Evolutionary conservation across 495 filamentous ascomycete species (phyloP), one percentile per base, ranked within the genome.

Genomic region (Penicillium argentinense): DNA sequence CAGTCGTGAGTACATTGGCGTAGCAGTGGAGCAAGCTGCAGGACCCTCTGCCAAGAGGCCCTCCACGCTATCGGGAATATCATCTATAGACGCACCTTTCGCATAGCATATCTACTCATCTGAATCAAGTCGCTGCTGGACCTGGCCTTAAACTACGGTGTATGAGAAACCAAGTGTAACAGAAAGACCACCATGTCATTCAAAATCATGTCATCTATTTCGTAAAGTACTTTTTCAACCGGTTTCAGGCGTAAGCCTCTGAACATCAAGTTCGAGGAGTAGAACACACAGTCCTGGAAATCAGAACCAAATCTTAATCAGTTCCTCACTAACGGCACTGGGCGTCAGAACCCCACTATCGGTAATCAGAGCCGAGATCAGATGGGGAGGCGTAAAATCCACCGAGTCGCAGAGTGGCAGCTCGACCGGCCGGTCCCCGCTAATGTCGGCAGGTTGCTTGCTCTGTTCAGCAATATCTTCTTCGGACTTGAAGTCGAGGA

Each of bases 341-440:
- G 88, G 86, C 9, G 85, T 86, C 44, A 88, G 66, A 4, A 91
- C 81, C 38, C 88, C 87, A 23, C 72, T 74, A 57, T 92, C 88
- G 1, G 87, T 91, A 45, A 92, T 86, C 47, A 91, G 73, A 6
- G 85, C 86, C 6, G 86, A 86, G 32, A 96, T 89, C 39, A 90
- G 71, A 54, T 89, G 77, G 6, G 88, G 88, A 25, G 89, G 86
- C 59, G 91, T 96, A 61, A 87, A 96, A 62, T 98, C 93, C 11
- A 97, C 91, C 30, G 75, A 77, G 45, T 84, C 77, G 5, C 59
- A 53, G 43, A 60, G 59, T 16, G 62, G 56, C n/a, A 62, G 26
- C 45, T 64, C 61, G 13, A 59, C 46, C 5, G 49, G 48, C 6
- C 33, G 19, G 68, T 74, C 37, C 66, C 63, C 39, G 36, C 46